These are phyloP conservation scores for Psilocybe mexicana DNA, from an alignment of 1,284 basidiomycete species.

Conservation along the genomic window DNA sequence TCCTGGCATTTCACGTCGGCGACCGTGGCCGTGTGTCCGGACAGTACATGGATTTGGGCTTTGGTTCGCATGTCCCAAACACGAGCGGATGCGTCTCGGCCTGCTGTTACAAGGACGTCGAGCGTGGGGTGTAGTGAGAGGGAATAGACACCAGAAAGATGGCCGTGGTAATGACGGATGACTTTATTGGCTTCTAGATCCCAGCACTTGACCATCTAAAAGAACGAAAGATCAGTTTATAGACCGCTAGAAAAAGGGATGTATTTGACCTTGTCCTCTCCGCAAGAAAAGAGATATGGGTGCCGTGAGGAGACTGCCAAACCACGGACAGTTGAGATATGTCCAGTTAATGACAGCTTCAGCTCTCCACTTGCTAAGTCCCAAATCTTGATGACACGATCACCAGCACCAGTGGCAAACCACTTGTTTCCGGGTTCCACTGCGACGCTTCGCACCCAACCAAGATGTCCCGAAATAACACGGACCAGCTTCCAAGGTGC, in stretches of 20 bases:
- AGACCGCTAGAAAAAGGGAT: not conserved
- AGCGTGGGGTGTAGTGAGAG: conserved; percentile 93
- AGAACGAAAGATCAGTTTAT: not conserved
- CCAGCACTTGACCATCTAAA: conserved; percentile 99
- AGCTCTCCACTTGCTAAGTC: conserved; percentile 95
- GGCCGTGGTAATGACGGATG: conserved; percentile 97
- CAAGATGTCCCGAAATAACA: conserved; percentile 97
- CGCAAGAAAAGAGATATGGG: conserved; percentile 96
- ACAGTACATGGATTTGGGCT: conserved; percentile 90
- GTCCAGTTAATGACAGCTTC: conserved; percentile 94
- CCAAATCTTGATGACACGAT: conserved; percentile 99
- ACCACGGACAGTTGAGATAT: conserved; percentile 96
- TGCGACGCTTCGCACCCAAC: conserved; percentile 96
- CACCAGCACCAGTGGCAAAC: conserved; percentile 98
- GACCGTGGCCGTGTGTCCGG: conserved; percentile 93
- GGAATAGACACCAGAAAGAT: conserved; percentile 94
- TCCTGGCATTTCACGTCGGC: conserved; percentile 95
- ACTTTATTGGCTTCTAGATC: conserved; percentile 99
- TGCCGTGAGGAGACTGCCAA: conserved; percentile 91
- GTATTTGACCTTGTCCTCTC: conserved; percentile 86
- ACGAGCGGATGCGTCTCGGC: conserved; percentile 92
- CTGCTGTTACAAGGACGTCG: conserved; percentile 92
- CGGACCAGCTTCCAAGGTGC: conserved; percentile 95
- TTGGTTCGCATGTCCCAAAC: conserved; percentile 99
- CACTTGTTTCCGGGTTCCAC: conserved; percentile 98